Conservation (phyloP, 768 basidiomycete genomes). For the Macrolepiota dolichaula region DNA sequence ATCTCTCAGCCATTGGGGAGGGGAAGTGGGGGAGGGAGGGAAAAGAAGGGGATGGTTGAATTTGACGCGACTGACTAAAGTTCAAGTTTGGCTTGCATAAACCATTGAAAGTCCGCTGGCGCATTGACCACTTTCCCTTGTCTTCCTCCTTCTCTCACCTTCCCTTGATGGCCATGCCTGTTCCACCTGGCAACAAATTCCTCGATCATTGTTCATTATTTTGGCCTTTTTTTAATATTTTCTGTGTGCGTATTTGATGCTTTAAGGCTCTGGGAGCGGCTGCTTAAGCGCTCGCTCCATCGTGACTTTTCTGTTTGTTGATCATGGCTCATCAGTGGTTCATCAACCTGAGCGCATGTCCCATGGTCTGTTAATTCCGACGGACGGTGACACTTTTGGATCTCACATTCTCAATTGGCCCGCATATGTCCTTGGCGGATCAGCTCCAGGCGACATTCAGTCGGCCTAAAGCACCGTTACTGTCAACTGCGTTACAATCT, state of each 20-base stretch:
- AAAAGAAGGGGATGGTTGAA: constrained; percentile 22
- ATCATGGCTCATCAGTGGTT: constrained; percentile 2
- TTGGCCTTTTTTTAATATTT: not conserved
- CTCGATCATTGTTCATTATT: not conserved
- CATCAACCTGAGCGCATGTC: not conserved
- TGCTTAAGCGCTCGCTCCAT: not conserved
- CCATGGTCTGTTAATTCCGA: not conserved
- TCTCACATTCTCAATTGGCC: not conserved
- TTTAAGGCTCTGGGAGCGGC: not conserved
- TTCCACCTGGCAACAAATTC: not conserved
- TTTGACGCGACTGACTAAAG: constrained; percentile 27
- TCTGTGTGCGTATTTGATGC: not conserved
- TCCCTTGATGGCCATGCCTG: not conserved
- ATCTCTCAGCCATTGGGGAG: constrained; percentile 43
- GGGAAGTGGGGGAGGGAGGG: constrained; percentile 18
- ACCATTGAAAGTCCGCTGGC: constrained; percentile 45
- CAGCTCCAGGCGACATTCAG: not conserved
- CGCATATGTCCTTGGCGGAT: not conserved
- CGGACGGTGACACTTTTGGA: not conserved
- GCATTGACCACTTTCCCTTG: constrained; percentile 38
- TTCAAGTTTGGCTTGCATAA: constrained; percentile 26
- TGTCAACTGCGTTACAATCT: not conserved
- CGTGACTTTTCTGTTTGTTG: not conserved
- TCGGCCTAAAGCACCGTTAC: not conserved
- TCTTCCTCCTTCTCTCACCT: not conserved